Evolutionary conservation across 1,284 basidiomycete species (phyloP).

Genomic region (Puccinia polysora): DNA sequence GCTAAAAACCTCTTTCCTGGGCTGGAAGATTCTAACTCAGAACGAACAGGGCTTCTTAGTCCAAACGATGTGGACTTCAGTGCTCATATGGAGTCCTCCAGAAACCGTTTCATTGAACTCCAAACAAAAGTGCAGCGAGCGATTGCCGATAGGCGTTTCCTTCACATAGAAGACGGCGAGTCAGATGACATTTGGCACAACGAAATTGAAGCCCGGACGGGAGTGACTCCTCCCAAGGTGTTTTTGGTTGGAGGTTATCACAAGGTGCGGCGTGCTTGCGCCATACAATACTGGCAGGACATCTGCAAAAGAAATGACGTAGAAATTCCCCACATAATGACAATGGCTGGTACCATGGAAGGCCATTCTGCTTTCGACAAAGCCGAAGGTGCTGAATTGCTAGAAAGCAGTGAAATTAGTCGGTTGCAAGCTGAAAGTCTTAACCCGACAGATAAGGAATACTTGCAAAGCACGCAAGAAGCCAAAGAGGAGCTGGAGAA

Average conservation of each 20-base stretch:
- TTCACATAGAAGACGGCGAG: slow-evolving; percentile 27
- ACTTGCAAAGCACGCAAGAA: not conserved
- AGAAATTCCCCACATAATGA: slow-evolving; percentile 2
- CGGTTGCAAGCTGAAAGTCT: not conserved
- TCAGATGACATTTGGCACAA: slow-evolving; percentile 17
- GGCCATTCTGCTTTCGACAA: not conserved
- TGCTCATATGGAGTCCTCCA: too few species aligned
- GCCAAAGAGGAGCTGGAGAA: not conserved
- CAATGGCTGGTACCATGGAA: not conserved
- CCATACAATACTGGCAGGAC: not conserved
- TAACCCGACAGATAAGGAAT: not conserved
- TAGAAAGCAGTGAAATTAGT: not conserved
- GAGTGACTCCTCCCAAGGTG: not conserved
- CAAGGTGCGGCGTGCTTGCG: not conserved
- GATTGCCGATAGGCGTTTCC: not conserved
- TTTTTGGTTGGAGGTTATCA: slow-evolving; percentile 12
- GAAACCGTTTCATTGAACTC: too few species aligned
- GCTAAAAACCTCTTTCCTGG: too few species aligned
- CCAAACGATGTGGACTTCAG: too few species aligned
- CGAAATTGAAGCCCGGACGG: not conserved
- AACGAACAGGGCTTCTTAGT: too few species aligned
- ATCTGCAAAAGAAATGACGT: not conserved
- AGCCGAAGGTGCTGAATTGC: not conserved
- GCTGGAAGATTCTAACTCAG: too few species aligned
- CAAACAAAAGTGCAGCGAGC: not conserved